phyloP scores from a whole-genome alignment of 2,329 filamentous ascomycete genomes.

The Diaporthe ilicicola region DNA sequence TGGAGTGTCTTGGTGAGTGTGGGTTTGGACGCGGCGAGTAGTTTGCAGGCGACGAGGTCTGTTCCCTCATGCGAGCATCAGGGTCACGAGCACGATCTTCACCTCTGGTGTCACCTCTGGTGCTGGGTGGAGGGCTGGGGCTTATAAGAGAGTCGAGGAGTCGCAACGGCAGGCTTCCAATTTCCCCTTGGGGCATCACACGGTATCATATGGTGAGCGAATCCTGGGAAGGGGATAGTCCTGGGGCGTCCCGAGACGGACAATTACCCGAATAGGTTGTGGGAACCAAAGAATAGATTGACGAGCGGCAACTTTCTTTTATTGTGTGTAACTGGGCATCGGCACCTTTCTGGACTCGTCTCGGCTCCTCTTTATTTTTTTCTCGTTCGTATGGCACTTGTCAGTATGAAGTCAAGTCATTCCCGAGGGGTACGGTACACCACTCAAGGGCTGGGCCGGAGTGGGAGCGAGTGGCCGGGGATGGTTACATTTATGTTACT shows the following conservation, averaged over 20 bases:
- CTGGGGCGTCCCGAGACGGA: conserved; percentile 13
- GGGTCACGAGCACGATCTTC: not conserved
- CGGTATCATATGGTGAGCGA: not conserved
- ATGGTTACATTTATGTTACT: conserved; percentile 22
- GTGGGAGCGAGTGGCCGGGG: conserved; percentile 12
- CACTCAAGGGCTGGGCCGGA: not conserved
- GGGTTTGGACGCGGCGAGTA: not conserved
- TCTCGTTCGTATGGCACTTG: conserved; percentile 3
- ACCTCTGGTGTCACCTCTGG: not conserved
- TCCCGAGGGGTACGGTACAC: conserved; percentile 7
- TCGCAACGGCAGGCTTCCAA: conserved; percentile 4
- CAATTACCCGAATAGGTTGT: conserved; percentile 3
- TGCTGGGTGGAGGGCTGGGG: not conserved
- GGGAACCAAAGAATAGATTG: conserved; percentile 4
- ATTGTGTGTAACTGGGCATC: conserved; percentile 7
- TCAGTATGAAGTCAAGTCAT: not conserved
- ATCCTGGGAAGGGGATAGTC: conserved; percentile 2
- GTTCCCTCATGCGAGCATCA: conserved; percentile 11
- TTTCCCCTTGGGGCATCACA: conserved; percentile 22
- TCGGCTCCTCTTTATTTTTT: not conserved
- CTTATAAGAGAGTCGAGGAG: conserved; percentile 10
- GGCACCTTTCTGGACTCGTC: not conserved
- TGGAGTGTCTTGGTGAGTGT: not conserved
- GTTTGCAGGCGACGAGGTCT: not conserved
- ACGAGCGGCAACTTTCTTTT: conserved; percentile 9